A percentile compares a stretch with the other conserved stretches of the same genome.
Conservation (phyloP, 2,329 filamentous ascomycete genomes). For the Ploettnerulaceae sp. region DNA sequence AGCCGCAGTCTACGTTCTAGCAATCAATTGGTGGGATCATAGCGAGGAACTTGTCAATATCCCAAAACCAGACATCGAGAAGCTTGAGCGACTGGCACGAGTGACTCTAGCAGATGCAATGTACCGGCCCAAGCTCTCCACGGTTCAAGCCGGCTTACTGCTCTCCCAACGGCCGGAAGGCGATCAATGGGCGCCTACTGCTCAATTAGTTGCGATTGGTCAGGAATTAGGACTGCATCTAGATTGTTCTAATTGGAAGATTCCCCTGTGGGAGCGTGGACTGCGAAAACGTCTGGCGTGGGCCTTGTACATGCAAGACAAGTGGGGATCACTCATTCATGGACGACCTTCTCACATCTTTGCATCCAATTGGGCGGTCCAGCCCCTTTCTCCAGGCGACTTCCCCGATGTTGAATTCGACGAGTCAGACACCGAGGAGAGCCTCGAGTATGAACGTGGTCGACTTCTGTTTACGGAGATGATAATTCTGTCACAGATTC, state of each 20-base stretch:
- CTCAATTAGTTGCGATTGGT: slow-evolving; percentile 78
- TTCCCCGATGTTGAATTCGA: slow-evolving; percentile 69
- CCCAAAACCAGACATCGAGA: slow-evolving; percentile 65
- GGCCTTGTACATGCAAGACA: slow-evolving; percentile 93
- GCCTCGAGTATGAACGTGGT: slow-evolving; percentile 59
- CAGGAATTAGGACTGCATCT: slow-evolving; percentile 87
- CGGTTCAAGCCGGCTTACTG: slow-evolving; percentile 71
- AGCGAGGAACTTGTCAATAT: slow-evolving; percentile 60
- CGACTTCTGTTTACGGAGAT: slow-evolving; percentile 69
- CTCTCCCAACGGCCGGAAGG: slow-evolving; percentile 71
- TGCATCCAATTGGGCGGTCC: slow-evolving; percentile 70
- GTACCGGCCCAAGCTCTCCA: slow-evolving; percentile 76
- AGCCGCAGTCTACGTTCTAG: slow-evolving; percentile 77
- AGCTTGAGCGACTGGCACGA: slow-evolving; percentile 69
- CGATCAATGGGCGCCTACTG: slow-evolving; percentile 79
- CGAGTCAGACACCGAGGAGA: slow-evolving; percentile 55
- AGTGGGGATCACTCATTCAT: slow-evolving; percentile 82
- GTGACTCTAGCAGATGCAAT: slow-evolving; percentile 71
- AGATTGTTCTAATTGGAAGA: slow-evolving; percentile 82
- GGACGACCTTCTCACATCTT: slow-evolving; percentile 76
- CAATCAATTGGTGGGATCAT: slow-evolving; percentile 83
- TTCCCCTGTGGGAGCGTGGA: slow-evolving; percentile 81
- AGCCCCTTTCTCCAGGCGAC: slow-evolving; percentile 57
- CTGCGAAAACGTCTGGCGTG: slow-evolving; percentile 81
- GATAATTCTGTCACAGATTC: slow-evolving; percentile 68